These are phyloP conservation scores for Metarhizium brunneum DNA, from an alignment of 2,329 filamentous ascomycete genomes.

Conservation along the genomic window DNA sequence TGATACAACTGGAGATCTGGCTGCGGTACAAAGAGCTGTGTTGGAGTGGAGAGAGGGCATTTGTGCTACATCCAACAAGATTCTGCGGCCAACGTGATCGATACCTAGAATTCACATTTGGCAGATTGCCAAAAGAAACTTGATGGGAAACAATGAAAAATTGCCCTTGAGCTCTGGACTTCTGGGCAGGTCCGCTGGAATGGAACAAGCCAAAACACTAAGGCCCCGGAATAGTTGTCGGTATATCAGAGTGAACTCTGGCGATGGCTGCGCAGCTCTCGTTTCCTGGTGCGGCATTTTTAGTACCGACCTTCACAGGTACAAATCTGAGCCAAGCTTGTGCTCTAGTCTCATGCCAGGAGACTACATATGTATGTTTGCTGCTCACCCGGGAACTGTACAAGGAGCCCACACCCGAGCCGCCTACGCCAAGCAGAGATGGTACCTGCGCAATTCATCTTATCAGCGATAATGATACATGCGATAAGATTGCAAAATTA, in stretches of 20 bases:
- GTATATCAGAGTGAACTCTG: constrained; percentile 21
- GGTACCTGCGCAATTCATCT: constrained; percentile 25
- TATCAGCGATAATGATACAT: constrained; percentile 22
- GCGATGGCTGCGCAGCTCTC: constrained; percentile 27
- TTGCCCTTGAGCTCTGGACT: background rate
- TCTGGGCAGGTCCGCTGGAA: background rate
- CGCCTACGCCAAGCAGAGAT: constrained; percentile 23
- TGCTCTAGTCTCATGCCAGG: constrained; percentile 13
- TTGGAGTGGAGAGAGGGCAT: constrained; percentile 5
- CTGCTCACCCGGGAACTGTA: constrained; percentile 23
- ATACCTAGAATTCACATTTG: background rate
- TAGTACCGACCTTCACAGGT: constrained; percentile 25
- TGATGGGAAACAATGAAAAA: background rate
- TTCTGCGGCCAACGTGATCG: background rate
- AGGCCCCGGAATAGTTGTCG: constrained; percentile 7
- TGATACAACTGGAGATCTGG: constrained; percentile 4
- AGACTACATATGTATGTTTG: constrained; percentile 20
- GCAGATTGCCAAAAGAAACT: background rate
- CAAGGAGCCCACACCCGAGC: constrained; percentile 14
- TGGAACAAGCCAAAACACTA: background rate
- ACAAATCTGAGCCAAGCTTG: constrained; percentile 21
- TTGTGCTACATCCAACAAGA: background rate
- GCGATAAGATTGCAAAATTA: constrained; percentile 19
- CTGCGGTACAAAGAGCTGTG: constrained; percentile 1
- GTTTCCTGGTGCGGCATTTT: constrained; percentile 30